These are phyloP conservation scores for Pichia sp. DNA, from an alignment of 1,139 yeast species.

Conservation along the genomic window DNA sequence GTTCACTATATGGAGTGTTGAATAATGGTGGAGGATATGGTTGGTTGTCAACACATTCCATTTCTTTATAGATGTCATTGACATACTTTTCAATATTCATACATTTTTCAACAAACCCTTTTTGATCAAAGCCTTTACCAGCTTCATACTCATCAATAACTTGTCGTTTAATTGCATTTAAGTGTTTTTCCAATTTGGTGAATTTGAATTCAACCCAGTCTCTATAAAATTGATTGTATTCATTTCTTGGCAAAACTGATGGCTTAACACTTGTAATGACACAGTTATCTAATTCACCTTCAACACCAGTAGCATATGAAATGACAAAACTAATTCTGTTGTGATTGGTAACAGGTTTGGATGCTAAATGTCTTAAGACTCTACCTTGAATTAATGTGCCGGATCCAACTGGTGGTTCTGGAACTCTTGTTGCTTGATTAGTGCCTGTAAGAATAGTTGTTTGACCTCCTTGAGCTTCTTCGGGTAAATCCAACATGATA, in stretches of 20 bases:
- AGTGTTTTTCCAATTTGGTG: constrained; percentile 31
- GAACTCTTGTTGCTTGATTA: constrained; percentile 29
- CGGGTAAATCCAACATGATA: constrained; percentile 31
- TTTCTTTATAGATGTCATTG: constrained; percentile 24
- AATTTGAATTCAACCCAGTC: constrained; percentile 34
- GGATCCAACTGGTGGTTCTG: constrained; percentile 33
- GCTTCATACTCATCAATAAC: constrained; percentile 17
- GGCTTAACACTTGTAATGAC: constrained; percentile 34
- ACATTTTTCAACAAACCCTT: constrained; percentile 21
- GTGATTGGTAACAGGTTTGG: constrained; percentile 32
- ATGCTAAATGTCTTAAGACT: constrained; percentile 33
- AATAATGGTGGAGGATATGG: constrained; percentile 28
- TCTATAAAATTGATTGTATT: constrained; percentile 32
- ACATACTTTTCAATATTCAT: constrained; percentile 25
- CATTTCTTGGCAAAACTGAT: constrained; percentile 31
- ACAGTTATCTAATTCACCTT: constrained; percentile 30
- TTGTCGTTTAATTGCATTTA: constrained; percentile 27
- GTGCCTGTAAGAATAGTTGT: constrained; percentile 33
- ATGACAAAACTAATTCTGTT: constrained; percentile 30
- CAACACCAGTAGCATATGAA: constrained; percentile 29
- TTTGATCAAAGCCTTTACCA: constrained; percentile 25
- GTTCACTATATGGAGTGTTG: constrained; percentile 20
- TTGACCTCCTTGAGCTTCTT: constrained; percentile 33
- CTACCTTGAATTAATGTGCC: constrained; percentile 35
- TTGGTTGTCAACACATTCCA: constrained; percentile 27